Percentiles rank a stretch among this genome's conserved stretches.
Conservation (phyloP, 805 yeast species). For the Yamadazyma laniorum region DNA sequence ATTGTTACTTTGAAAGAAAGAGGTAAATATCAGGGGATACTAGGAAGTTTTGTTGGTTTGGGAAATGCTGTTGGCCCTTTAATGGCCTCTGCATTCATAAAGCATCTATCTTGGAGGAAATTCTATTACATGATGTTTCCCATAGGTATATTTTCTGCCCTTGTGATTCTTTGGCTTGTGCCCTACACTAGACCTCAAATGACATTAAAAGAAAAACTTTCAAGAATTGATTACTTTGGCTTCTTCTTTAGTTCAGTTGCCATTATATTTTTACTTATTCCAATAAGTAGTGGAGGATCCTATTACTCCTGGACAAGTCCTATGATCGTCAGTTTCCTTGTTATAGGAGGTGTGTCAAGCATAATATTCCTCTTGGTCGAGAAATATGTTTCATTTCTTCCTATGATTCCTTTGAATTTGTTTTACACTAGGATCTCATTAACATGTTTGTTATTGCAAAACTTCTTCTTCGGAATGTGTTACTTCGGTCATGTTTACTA, state of each 20-base stretch:
- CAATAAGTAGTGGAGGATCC: constrained; percentile 52
- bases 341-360: constrained; percentile 32
- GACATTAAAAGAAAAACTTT: constrained; percentile 33
- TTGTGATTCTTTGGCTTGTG: constrained; percentile 30
- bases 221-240: constrained; percentile 53
- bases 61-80: constrained; percentile 58
- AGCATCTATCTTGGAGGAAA: constrained; percentile 47
- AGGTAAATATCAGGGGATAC: constrained; percentile 55
- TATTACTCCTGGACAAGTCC: constrained; percentile 52
- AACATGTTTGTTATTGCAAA: constrained; percentile 27
- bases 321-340: constrained; percentile 31
- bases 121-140: constrained; percentile 50
- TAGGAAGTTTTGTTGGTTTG: constrained; percentile 48
- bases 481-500: constrained; percentile 48
- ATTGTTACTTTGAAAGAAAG: constrained; percentile 50
- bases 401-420: constrained; percentile 51
- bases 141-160: constrained; percentile 28
- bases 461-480: constrained; percentile 48
- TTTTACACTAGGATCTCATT: constrained; percentile 35
- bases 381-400: constrained; percentile 44
- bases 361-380: constrained; percentile 48
- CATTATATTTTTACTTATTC: constrained; percentile 49
- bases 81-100: constrained; percentile 48
- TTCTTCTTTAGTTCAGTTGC: constrained; percentile 46
- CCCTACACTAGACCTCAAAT: constrained; percentile 33